phyloP scores from a whole-genome alignment of 2,329 filamentous ascomycete genomes.

The Fusarium coicis region DNA sequence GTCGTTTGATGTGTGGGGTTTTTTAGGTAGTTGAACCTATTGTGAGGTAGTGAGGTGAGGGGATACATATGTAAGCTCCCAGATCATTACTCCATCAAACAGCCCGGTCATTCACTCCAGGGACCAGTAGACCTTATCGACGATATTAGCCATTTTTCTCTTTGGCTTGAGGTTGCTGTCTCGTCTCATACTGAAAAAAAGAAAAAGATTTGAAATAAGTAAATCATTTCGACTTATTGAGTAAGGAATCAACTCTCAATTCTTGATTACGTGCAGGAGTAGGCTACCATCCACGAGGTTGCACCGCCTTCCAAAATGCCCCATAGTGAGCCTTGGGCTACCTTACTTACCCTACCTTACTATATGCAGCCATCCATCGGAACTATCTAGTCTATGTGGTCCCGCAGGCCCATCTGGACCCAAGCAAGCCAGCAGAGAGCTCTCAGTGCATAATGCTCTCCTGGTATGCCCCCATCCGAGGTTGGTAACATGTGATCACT shows the following conservation, averaged over 20 bases:
- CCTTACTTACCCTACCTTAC: neutral
- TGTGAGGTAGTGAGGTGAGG: neutral
- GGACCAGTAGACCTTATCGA: neutral
- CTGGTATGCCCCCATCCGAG: neutral
- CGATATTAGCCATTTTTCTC: neutral
- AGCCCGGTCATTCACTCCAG: neutral
- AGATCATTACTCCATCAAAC: neutral
- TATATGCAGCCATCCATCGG: neutral
- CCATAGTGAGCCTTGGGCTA: slow-evolving; percentile 12
- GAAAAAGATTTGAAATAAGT: neutral
- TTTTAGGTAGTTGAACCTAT: neutral
- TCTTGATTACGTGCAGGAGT: neutral
- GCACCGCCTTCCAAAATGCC: slow-evolving; percentile 14
- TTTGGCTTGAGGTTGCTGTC: neutral
- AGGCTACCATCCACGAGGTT: neutral
- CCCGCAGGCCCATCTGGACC: neutral
- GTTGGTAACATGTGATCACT: neutral
- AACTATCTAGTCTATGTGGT: neutral
- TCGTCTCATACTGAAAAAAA: neutral
- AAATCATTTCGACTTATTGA: neutral
- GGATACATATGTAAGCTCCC: neutral
- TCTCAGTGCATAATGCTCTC: no score
- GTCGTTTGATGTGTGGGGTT: neutral
- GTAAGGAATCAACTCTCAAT: neutral
- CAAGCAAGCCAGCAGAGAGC: neutral